Percentiles rank a stretch among this genome's conserved stretches.
Evolutionary conservation across 441 rosid species (phyloP).

Genomic region (Pelargonium cotyledonis): DNA sequence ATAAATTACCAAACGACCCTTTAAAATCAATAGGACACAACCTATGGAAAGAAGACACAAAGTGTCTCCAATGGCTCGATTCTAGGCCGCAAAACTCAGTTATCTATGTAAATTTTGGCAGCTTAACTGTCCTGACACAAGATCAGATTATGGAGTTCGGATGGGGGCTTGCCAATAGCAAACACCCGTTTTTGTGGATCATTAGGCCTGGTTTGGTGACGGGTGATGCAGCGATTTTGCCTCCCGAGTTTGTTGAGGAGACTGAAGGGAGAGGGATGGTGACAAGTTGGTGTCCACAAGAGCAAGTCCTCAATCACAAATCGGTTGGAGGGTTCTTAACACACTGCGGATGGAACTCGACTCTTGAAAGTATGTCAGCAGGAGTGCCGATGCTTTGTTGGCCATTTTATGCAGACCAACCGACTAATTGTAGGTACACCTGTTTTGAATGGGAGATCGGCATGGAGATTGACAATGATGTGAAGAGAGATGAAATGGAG

Average conservation of each 20-base stretch:
- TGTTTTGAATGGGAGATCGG: conserved; percentile 18
- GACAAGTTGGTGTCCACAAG: conserved; percentile 43
- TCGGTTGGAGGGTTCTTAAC: conserved; percentile 44
- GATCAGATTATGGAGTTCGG: conserved; percentile 12
- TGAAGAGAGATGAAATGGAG: conserved; percentile 13
- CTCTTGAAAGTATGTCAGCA: conserved; percentile 35
- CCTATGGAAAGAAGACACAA: conserved; percentile 18
- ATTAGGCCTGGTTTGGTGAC: conserved; percentile 16
- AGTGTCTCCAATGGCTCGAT: conserved; percentile 16
- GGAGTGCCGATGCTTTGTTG: conserved; percentile 61
- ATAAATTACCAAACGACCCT: background rate
- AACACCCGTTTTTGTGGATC: conserved; percentile 16
- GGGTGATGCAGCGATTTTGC: conserved; percentile 36
- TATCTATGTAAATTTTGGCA: background rate
- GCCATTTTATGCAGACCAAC: conserved; percentile 61
- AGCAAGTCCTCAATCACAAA: conserved; percentile 37
- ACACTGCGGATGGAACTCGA: conserved; percentile 61
- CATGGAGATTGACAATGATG: conserved; percentile 13
- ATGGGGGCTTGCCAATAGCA: conserved; percentile 13
- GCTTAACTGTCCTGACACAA: too few species aligned
- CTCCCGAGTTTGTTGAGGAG: conserved; percentile 30
- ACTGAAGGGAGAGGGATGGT: conserved; percentile 24
- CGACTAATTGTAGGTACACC: conserved; percentile 42
- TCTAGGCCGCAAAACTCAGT: conserved; percentile 5
- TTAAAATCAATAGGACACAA: conserved; percentile 3